Conservation (phyloP, 257 asterid species). For the Solanum chaucha region DNA sequence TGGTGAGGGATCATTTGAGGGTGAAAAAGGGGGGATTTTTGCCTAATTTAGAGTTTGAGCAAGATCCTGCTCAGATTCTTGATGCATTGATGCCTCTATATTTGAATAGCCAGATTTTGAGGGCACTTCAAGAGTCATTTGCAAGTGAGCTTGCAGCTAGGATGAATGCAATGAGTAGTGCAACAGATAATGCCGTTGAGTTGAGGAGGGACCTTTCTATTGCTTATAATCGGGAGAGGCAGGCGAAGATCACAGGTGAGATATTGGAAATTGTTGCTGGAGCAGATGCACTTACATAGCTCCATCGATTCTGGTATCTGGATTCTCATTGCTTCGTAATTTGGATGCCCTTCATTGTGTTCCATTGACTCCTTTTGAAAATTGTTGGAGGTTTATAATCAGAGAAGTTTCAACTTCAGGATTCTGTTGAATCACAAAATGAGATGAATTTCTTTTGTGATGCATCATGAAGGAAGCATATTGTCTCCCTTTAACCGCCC, state of each 20-base stretch:
- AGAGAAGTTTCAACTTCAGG: background rate
- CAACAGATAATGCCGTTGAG: conserved; percentile 62
- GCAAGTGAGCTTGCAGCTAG: conserved; percentile 69
- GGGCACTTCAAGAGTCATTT: conserved; percentile 74
- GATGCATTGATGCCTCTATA: conserved; percentile 79
- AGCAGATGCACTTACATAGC: conserved; percentile 46
- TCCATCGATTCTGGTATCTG: background rate
- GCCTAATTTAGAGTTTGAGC: conserved; percentile 55
- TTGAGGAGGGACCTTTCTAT: conserved; percentile 48
- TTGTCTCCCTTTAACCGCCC: background rate
- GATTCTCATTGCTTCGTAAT: background rate
- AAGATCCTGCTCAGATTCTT: conserved; percentile 76
- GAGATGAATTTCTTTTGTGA: background rate
- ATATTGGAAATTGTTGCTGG: conserved; percentile 70
- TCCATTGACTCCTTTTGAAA: background rate
- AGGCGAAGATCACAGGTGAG: conserved; percentile 66
- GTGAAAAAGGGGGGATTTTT: conserved; percentile 5
- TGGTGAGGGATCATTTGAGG: conserved; percentile 42
- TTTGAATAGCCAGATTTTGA: conserved; percentile 68
- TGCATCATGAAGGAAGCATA: background rate
- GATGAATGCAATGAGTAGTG: conserved; percentile 73
- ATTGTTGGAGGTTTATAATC: background rate
- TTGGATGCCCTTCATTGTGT: background rate
- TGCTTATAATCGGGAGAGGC: conserved; percentile 57
- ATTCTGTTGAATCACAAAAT: background rate